These are phyloP conservation scores for Colletotrichum plurivorum DNA, from an alignment of 2,329 filamentous ascomycete genomes.

Conservation along the genomic window DNA sequence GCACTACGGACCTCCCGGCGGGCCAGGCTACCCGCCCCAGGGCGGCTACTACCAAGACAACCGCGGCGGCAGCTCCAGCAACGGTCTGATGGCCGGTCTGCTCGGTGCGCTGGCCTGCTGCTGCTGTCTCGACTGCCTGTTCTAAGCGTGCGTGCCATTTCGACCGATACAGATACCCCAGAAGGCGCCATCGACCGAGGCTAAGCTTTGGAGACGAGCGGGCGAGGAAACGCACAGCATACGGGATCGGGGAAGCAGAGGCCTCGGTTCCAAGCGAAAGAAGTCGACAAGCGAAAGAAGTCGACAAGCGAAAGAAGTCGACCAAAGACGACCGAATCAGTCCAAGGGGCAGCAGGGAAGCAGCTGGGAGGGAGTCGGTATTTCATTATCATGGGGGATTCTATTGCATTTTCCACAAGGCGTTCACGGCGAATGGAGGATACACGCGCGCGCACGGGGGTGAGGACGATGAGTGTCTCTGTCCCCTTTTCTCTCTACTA, in stretches of 20 bases:
- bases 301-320: not conserved
- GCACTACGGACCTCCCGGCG: conserved; percentile 41
- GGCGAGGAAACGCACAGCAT: not conserved
- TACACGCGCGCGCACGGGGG: conserved; percentile 1
- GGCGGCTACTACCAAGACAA: conserved; percentile 48
- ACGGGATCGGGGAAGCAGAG: not conserved
- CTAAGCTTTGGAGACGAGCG: not conserved
- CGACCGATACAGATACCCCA: conserved; percentile 28
- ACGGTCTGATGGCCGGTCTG: conserved; percentile 60
- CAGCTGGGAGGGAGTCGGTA: not conserved
- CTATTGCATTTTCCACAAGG: conserved; percentile 8
- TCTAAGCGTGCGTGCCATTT: conserved; percentile 53
- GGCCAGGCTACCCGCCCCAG: conserved; percentile 47
- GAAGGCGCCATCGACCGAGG: not conserved
- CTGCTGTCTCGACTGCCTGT: conserved; percentile 71
- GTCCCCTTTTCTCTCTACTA: not conserved
- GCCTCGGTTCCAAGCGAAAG: not conserved
- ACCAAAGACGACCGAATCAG: not conserved
- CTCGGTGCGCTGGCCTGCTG: conserved; percentile 69
- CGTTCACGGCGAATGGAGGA: conserved; percentile 17
- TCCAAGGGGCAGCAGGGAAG: not conserved
- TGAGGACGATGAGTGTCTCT: not conserved
- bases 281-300: too few relatives aligned
- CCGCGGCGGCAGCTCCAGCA: conserved; percentile 47
- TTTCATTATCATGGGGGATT: not conserved